Evolutionary conservation across 1,284 basidiomycete species (phyloP), one percentile per base, ranked within the genome.

Genomic region (Melampsora americana): DNA sequence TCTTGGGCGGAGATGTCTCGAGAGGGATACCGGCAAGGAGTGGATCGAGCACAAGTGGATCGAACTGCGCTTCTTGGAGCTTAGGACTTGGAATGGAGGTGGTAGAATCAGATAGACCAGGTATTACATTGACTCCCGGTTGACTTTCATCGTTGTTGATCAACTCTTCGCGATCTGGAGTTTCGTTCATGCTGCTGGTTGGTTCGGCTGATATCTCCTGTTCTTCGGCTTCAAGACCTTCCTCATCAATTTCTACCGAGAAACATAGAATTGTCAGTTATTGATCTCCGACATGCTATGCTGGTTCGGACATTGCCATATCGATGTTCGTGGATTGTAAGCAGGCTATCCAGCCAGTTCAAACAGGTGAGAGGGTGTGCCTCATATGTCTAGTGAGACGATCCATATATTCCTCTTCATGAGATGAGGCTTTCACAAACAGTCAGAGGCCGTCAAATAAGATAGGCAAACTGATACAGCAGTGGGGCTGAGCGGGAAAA

Each of bases 361-460:
- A 42, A 12, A 42, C 4, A 12, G 39, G 11, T 42, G 39, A 42
- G 39, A 5, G 4, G 39, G 39, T 42, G 39, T 6, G 39, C 39
- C 39, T 42, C 11, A 42, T 42, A 11, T 42, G 39, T 42, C 5
- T 35, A 42, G 39, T 42, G 39, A 42, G 11, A 42, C 39, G 11
- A 42, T 42, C 39, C 39, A 42, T 12, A 42, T 42, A 42, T 42
- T 1, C 39, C 39, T 42, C 39, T 1, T 6, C 39, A 42, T 42
- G 39, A 42, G 39, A 42, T 42, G 6, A 42, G 1, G 39, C 11
- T 42, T 42, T n/a, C 53, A 56, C 53, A 56, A 12, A n/a, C 4
- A 28, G 14, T 56, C 53, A 56, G 53, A 56, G 16, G 53, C 53
- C 53, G 2, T 56, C 53, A 56, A 20, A 56, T 56, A 56, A 56